A percentile compares a stretch with the other conserved stretches of the same genome.
Conservation (phyloP, 441 rosid genomes). For the Manihot esculenta region DNA sequence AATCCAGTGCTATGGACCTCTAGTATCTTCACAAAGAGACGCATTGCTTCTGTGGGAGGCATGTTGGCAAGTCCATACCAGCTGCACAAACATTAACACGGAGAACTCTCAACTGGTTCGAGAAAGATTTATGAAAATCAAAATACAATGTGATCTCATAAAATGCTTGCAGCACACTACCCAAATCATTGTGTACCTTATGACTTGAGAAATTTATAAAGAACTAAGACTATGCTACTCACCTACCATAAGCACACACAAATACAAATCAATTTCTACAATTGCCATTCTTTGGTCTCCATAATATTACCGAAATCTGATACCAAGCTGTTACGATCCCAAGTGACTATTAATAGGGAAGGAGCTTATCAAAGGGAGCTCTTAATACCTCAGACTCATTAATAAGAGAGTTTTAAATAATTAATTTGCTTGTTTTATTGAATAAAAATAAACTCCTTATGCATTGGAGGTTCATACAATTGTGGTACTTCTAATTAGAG, state of each 20-base stretch:
- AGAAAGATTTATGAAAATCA: neutral
- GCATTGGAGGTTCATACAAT: too few species aligned
- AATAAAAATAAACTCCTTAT: too few species aligned
- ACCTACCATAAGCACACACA: neutral
- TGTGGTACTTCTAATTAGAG: too few species aligned
- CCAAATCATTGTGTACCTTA: neutral
- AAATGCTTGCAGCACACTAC: neutral
- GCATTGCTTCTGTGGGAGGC: constrained; percentile 97
- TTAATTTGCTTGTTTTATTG: too few species aligned
- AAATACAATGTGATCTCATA: neutral
- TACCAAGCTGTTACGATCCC: too few species aligned
- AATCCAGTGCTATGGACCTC: constrained; percentile 56
- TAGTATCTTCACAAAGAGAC: constrained; percentile 96
- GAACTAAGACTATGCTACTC: neutral
- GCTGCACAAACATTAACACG: constrained; percentile 43
- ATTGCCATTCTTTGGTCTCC: neutral
- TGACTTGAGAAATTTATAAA: neutral
- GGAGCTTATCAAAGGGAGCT: too few species aligned
- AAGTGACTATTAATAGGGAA: too few species aligned
- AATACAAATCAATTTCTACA: neutral
- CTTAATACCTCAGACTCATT: too few species aligned
- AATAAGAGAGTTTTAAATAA: too few species aligned
- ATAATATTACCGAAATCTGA: neutral
- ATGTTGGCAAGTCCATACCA: constrained; percentile 96
- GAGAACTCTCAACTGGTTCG: constrained; percentile 1